Evolutionary conservation across 2,329 filamentous ascomycete genomes (phyloP).

Genomic region (Monosporascus cannonballus): DNA sequence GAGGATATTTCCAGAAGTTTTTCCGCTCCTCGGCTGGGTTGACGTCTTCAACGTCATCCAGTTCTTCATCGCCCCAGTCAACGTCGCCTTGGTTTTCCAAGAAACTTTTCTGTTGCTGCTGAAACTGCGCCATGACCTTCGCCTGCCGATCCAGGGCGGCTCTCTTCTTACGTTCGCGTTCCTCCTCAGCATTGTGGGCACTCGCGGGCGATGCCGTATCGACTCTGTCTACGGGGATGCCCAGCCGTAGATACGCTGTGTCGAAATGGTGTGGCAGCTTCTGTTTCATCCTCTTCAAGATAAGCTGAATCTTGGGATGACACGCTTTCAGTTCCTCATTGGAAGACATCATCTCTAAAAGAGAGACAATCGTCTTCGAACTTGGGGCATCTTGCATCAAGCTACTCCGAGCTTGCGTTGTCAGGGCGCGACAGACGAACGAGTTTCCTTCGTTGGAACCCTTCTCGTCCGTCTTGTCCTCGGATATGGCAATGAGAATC

Average conservation of each 20-base stretch:
- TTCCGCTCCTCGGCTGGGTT: conserved; percentile 58
- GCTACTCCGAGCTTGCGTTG: conserved; percentile 55
- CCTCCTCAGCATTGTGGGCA: conserved; percentile 58
- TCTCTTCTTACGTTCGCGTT: conserved; percentile 80
- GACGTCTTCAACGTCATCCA: conserved; percentile 60
- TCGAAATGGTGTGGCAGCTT: conserved; percentile 71
- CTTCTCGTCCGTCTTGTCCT: conserved; percentile 62
- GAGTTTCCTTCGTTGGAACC: conserved; percentile 48
- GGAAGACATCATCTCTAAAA: conserved; percentile 55
- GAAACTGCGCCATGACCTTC: conserved; percentile 95
- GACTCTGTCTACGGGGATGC: conserved; percentile 69
- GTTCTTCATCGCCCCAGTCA: conserved; percentile 82
- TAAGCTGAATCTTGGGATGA: conserved; percentile 75
- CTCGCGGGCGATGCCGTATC: conserved; percentile 77
- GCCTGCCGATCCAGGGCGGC: conserved; percentile 86
- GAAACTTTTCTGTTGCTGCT: conserved; percentile 94
- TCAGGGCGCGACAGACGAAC: conserved; percentile 68
- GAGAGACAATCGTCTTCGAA: conserved; percentile 56
- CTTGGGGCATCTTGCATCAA: conserved; percentile 50
- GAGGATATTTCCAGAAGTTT: conserved; percentile 83
- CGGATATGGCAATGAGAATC: conserved; percentile 75
- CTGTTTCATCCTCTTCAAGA: conserved; percentile 79
- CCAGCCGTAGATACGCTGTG: conserved; percentile 55
- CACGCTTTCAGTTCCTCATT: conserved; percentile 76
- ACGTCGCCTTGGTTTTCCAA: conserved; percentile 81